Percentiles rank a stretch among this genome's conserved stretches.
Conservation (phyloP, 192 early-diverging fungal genomes). For the Endogone sp. region DNA sequence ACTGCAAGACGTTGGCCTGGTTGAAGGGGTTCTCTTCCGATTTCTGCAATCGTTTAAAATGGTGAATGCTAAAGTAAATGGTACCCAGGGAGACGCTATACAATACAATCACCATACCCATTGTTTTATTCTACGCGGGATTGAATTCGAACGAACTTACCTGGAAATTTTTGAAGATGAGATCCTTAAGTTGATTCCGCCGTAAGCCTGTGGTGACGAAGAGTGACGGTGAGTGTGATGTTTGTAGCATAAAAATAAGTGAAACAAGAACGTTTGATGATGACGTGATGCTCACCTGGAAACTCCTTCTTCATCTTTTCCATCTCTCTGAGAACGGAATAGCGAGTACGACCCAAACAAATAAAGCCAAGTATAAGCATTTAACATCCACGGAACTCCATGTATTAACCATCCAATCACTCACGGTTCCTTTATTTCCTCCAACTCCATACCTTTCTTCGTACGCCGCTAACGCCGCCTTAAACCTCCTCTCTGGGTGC, state of each 20-base stretch:
- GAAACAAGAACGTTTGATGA: background rate
- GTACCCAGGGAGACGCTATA: background rate
- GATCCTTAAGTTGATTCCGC: slow-evolving; percentile 70
- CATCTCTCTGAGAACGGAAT: slow-evolving; percentile 41
- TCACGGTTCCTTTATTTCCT: background rate
- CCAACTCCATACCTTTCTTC: slow-evolving; percentile 37
- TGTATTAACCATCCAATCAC: background rate
- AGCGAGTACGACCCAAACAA: background rate
- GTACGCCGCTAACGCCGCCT: slow-evolving; percentile 69
- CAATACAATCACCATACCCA: too few relatives aligned
- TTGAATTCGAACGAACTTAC: slow-evolving; percentile 2
- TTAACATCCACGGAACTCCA: background rate
- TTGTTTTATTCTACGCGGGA: too few relatives aligned
- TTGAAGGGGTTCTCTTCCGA: slow-evolving; percentile 79
- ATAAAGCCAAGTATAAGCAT: background rate
- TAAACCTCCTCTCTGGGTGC: slow-evolving; percentile 85
- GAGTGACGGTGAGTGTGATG: background rate
- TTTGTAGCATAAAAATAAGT: too few relatives aligned
- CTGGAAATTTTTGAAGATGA: slow-evolving; percentile 74
- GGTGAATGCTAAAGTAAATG: slow-evolving; percentile 1
- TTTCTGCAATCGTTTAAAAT: slow-evolving; percentile 30
- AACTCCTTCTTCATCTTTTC: slow-evolving; percentile 73
- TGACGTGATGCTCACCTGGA: slow-evolving; percentile 33
- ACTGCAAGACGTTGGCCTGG: slow-evolving; percentile 60
- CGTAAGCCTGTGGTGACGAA: slow-evolving; percentile 40